Evolutionary conservation across 164 flowering plant species (phyloP).

Genomic region (Euptelea pleiosperma): DNA sequence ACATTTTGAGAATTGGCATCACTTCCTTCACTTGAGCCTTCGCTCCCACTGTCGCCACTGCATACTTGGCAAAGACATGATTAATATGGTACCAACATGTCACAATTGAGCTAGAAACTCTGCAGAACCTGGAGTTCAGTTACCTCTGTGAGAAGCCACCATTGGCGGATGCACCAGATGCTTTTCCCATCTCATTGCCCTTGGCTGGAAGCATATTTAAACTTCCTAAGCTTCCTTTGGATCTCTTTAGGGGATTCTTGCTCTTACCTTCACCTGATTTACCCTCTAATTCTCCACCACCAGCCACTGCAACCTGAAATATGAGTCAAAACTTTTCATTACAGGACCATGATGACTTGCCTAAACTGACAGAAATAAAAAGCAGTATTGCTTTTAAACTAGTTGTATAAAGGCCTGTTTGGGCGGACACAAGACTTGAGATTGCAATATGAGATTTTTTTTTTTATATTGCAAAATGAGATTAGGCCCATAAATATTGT

Average conservation of each 20-base stretch:
- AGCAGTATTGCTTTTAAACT: background rate
- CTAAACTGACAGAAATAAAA: background rate
- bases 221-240: conserved; percentile 49
- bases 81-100: background rate
- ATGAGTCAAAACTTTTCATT: background rate
- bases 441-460: too few species aligned
- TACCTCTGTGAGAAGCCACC: conserved; percentile 29
- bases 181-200: conserved; percentile 34
- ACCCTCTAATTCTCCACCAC: conserved; percentile 25
- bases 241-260: conserved; percentile 24
- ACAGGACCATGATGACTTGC: background rate
- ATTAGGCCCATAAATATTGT: too few species aligned
- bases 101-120: background rate
- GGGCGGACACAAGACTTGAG: too few species aligned
- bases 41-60: conserved; percentile 31
- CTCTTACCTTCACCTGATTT: conserved; percentile 25
- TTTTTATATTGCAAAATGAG: too few species aligned
- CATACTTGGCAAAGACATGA: conserved; percentile 13
- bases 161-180: conserved; percentile 33
- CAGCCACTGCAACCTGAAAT: conserved; percentile 22
- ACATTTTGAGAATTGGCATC: conserved; percentile 31
- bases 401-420: background rate
- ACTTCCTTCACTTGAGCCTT: conserved; percentile 35
- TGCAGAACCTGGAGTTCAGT: background rate
- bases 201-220: conserved; percentile 48